Evolutionary conservation across 768 basidiomycete species (phyloP).

Genomic region (Amanita molliuscula): DNA sequence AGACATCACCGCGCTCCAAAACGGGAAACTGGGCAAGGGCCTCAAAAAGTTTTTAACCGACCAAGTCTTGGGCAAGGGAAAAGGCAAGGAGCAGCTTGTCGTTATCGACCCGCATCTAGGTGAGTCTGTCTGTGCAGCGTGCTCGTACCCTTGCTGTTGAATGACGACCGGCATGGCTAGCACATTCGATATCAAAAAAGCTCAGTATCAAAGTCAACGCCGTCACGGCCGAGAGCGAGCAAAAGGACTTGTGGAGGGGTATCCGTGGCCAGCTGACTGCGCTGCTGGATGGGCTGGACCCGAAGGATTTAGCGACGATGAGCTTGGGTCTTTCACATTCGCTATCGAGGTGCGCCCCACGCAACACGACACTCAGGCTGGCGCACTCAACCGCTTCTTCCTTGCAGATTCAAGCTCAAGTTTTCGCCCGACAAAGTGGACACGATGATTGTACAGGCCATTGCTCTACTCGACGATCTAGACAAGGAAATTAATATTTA

Average conservation of each 20-base stretch:
- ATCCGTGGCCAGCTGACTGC: slow-evolving; percentile 84
- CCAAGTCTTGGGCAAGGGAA: slow-evolving; percentile 80
- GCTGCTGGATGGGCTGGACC: slow-evolving; percentile 84
- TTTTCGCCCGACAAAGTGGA: slow-evolving; percentile 99
- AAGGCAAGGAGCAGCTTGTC: slow-evolving; percentile 74
- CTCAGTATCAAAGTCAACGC: slow-evolving; percentile 82
- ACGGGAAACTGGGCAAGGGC: slow-evolving; percentile 87
- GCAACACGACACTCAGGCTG: no score
- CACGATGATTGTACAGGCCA: slow-evolving; percentile 99
- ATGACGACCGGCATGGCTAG: slow-evolving; percentile 30
- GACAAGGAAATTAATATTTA: slow-evolving; percentile 99
- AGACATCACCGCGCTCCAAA: slow-evolving; percentile 88
- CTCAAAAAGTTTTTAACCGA: slow-evolving; percentile 90
- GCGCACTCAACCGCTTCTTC: no score
- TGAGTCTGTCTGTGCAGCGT: slow-evolving; percentile 24
- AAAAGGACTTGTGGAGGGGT: slow-evolving; percentile 84
- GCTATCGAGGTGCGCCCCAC: slow-evolving; percentile 65
- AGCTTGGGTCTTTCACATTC: slow-evolving; percentile 96
- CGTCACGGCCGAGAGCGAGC: slow-evolving; percentile 33
- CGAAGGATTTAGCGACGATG: slow-evolving; percentile 95
- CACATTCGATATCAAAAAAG: slow-evolving; percentile 85
- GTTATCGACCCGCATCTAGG: slow-evolving; percentile 90
- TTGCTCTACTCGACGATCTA: slow-evolving; percentile 92
- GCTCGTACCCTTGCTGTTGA: not conserved
- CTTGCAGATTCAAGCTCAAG: slow-evolving; percentile 88